A percentile compares a stretch with the other conserved stretches of the same genome.
Evolutionary conservation across 2,329 filamentous ascomycete genomes (phyloP).

Genomic region (Calycina herbarum): DNA sequence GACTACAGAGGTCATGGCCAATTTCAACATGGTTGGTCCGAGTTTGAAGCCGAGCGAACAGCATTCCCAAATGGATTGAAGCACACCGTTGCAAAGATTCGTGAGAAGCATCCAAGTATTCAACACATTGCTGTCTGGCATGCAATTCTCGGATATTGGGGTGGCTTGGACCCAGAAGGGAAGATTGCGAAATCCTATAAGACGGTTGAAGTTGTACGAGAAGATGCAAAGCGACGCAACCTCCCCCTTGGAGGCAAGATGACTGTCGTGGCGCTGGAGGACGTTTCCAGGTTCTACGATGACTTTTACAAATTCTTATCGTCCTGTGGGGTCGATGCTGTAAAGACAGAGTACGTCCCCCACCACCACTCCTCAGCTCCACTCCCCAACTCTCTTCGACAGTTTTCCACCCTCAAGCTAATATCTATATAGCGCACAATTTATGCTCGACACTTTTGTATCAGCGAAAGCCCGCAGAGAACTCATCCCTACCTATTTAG

Average conservation of each 20-base stretch:
- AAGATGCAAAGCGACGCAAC: slow-evolving; percentile 48
- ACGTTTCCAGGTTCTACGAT: slow-evolving; percentile 76
- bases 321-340: slow-evolving; percentile 73
- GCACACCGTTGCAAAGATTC: slow-evolving; percentile 67
- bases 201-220: slow-evolving; percentile 60
- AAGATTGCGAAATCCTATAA: slow-evolving; percentile 77
- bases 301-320: slow-evolving; percentile 88
- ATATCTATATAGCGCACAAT: slow-evolving; percentile 59
- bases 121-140: slow-evolving; percentile 93
- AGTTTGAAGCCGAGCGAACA: slow-evolving; percentile 80
- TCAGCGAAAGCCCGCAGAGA: slow-evolving; percentile 68
- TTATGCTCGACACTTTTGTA: slow-evolving; percentile 76
- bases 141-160: slow-evolving; percentile 86
- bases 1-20: slow-evolving; percentile 52
- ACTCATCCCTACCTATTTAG: slow-evolving; percentile 75
- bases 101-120: slow-evolving; percentile 68
- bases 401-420: slow-evolving; percentile 7
- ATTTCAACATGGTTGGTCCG: slow-evolving; percentile 67
- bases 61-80: slow-evolving; percentile 81
- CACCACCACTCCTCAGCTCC: no score
- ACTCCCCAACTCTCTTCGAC: no score
- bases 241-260: slow-evolving; percentile 63
- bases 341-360: slow-evolving; percentile 71
- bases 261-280: slow-evolving; percentile 70
- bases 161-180: slow-evolving; percentile 75